Evolutionary conservation across 306 rosid genomes (phyloP).

Genomic region (Quercus mongolica): DNA sequence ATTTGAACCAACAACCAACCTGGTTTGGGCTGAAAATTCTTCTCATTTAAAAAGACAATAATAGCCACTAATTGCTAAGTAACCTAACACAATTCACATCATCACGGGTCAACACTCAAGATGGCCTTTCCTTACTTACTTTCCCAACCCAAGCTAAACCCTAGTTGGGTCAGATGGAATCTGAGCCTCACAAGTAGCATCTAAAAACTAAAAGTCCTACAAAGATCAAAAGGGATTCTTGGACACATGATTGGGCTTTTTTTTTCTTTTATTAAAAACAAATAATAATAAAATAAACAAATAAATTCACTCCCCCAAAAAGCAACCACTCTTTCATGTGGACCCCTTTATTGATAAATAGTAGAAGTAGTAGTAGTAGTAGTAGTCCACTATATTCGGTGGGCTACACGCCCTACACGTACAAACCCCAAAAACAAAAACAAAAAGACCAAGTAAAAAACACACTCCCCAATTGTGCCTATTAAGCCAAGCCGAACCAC

Average conservation of each 20-base stretch:
- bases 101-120: too few relatives aligned
- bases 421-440: neutral
- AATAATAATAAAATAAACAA: neutral
- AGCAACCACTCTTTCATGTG: neutral
- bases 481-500: too few relatives aligned
- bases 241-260: slow-evolving; percentile 20
- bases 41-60: too few relatives aligned
- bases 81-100: too few relatives aligned
- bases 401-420: slow-evolving; percentile 27
- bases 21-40: too few relatives aligned
- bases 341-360: slow-evolving; percentile 17
- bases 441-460: neutral
- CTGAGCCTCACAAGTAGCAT: neutral
- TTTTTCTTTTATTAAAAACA: too few relatives aligned
- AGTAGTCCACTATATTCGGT: slow-evolving; percentile 28
- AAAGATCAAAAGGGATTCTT: neutral
- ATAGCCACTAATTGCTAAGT: too few relatives aligned
- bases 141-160: too few relatives aligned
- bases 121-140: too few relatives aligned
- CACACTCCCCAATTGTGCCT: too few relatives aligned
- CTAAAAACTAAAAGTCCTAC: neutral
- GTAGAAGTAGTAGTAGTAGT: neutral
- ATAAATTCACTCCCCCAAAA: neutral
- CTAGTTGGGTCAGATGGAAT: neutral
- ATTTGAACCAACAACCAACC: too few relatives aligned